phyloP scores from a whole-genome alignment of 768 basidiomycete species.

The Phaeotremella skinneri region DNA sequence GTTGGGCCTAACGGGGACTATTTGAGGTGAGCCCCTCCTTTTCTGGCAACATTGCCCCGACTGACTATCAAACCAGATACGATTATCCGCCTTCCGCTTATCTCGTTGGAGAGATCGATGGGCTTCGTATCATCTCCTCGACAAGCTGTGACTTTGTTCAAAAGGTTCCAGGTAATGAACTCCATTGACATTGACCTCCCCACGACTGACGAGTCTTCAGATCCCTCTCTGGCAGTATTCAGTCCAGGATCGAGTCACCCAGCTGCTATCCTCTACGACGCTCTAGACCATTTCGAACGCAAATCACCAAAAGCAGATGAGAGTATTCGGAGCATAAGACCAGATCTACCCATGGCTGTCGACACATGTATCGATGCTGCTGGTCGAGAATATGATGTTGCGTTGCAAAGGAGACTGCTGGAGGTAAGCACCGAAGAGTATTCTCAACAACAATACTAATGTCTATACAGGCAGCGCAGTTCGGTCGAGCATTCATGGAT shows the following conservation, averaged over 20 bases:
- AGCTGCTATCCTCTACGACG: slow-evolving; percentile 86
- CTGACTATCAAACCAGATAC: slow-evolving; percentile 60
- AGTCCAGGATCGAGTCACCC: slow-evolving; percentile 88
- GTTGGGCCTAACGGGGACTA: slow-evolving; percentile 92
- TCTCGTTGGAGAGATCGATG: slow-evolving; percentile 82
- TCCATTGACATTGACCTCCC: slow-evolving; percentile 7
- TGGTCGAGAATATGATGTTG: slow-evolving; percentile 82
- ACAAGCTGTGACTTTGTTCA: slow-evolving; percentile 84
- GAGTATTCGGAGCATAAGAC: slow-evolving; percentile 79
- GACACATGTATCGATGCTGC: slow-evolving; percentile 93
- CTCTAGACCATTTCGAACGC: slow-evolving; percentile 79
- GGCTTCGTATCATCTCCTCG: slow-evolving; percentile 76
- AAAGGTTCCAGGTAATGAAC: slow-evolving; percentile 76
- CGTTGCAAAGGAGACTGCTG: slow-evolving; percentile 82
- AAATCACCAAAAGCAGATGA: slow-evolving; percentile 91
- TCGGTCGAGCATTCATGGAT: slow-evolving; percentile 90
- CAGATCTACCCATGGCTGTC: slow-evolving; percentile 80
- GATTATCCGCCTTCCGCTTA: slow-evolving; percentile 72
- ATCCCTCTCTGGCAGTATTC: slow-evolving; percentile 76
- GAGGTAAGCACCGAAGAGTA: slow-evolving; percentile 59
- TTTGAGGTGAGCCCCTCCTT: slow-evolving; percentile 62
- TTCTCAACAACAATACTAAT: slow-evolving; percentile 4
- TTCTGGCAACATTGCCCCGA: neutral
- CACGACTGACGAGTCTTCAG: slow-evolving; percentile 52
- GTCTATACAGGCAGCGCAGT: slow-evolving; percentile 78